Conservation (phyloP, 129 eudicot species). For the Saposhnikovia divaricata region DNA sequence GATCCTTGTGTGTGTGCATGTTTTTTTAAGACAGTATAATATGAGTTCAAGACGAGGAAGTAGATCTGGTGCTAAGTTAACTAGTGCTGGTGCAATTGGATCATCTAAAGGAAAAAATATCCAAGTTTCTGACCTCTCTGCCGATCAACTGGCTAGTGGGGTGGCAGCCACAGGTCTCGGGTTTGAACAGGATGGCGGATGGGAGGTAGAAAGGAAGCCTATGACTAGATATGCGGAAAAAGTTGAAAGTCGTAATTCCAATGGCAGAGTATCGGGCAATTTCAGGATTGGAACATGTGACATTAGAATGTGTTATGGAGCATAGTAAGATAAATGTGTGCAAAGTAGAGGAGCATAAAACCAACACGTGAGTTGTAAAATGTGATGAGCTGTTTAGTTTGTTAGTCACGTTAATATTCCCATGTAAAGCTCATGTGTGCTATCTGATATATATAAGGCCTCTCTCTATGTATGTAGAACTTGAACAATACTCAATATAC, state of each 20-base stretch:
- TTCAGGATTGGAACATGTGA: constrained; percentile 39
- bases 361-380: no score
- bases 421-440: no score
- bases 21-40: not conserved
- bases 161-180: not conserved
- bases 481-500: no score
- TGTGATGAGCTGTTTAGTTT: no score
- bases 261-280: not conserved
- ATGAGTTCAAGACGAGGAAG: constrained; percentile 43
- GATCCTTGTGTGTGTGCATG: no score
- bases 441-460: no score
- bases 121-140: not conserved
- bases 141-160: not conserved
- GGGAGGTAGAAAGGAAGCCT: not conserved
- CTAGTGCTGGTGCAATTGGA: not conserved
- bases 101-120: constrained; percentile 26
- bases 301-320: constrained; percentile 1
- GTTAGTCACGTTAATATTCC: no score
- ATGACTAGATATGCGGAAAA: not conserved
- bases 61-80: constrained; percentile 19
- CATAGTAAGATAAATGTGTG: no score
- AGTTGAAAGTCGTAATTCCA: not conserved
- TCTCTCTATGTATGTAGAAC: no score
- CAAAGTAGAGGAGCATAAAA: no score
- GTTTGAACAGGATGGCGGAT: not conserved